Evolutionary conservation across 306 rosid species (phyloP).

Genomic region (Lithocarpus polystachyus): DNA sequence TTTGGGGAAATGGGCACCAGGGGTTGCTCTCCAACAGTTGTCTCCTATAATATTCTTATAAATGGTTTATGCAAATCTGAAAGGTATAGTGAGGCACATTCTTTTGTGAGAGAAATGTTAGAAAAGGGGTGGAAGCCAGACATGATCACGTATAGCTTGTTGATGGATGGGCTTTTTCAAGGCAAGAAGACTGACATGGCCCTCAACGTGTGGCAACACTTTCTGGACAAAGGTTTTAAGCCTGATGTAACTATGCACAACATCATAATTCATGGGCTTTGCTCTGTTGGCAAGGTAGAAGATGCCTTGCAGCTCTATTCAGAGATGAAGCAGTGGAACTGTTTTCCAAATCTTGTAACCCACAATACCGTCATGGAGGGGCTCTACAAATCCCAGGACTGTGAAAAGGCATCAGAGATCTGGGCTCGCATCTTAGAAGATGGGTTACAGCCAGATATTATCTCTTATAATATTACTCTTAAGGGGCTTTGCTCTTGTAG

Average conservation of each 20-base stretch:
- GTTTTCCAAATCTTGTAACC: slow-evolving; percentile 67
- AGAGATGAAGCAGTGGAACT: slow-evolving; percentile 45
- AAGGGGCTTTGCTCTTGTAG: slow-evolving; percentile 80
- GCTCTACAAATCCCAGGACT: slow-evolving; percentile 65
- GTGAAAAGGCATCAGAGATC: slow-evolving; percentile 53
- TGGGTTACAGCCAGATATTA: slow-evolving; percentile 71
- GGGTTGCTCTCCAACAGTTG: slow-evolving; percentile 61
- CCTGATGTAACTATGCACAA: slow-evolving; percentile 66
- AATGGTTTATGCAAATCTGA: slow-evolving; percentile 73
- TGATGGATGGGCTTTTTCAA: slow-evolving; percentile 72
- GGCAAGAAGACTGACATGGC: slow-evolving; percentile 56
- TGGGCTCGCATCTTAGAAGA: slow-evolving; percentile 53
- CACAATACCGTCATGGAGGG: slow-evolving; percentile 93
- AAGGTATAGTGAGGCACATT: slow-evolving; percentile 61
- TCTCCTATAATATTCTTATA: slow-evolving; percentile 76
- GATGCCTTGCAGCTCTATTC: slow-evolving; percentile 66
- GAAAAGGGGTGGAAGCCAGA: slow-evolving; percentile 72
- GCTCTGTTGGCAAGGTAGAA: slow-evolving; percentile 64
- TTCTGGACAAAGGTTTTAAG: slow-evolving; percentile 20
- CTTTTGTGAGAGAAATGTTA: slow-evolving; percentile 67
- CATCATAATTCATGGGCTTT: slow-evolving; percentile 79
- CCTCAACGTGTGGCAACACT: slow-evolving; percentile 61
- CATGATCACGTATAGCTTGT: slow-evolving; percentile 64
- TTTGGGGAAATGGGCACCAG: slow-evolving; percentile 54
- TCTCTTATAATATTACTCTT: slow-evolving; percentile 75